A percentile compares a stretch with the other conserved stretches of the same genome.
Evolutionary conservation across 768 basidiomycete genomes (phyloP).

Genomic region (Boletus subparvulus): DNA sequence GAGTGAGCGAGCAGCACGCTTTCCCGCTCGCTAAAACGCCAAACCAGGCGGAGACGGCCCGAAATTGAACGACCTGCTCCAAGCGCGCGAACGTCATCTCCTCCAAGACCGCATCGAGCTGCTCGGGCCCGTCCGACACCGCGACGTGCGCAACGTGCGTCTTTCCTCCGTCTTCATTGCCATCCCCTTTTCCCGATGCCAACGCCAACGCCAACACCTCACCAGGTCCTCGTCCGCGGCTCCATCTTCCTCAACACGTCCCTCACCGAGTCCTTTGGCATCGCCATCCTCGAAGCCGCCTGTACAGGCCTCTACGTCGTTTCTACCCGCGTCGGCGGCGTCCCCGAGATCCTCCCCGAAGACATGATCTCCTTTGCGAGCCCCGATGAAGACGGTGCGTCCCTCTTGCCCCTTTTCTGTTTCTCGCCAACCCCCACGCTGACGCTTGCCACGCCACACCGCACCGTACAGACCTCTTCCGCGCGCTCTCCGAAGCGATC

Average conservation of each 20-base stretch:
- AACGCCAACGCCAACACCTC: neutral
- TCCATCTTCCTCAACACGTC: slow-evolving; percentile 95
- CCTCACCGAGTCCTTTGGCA: slow-evolving; percentile 94
- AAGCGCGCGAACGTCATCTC: slow-evolving; percentile 89
- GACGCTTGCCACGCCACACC: too few relatives aligned
- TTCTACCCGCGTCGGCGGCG: slow-evolving; percentile 90
- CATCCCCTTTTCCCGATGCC: neutral
- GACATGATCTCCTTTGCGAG: slow-evolving; percentile 96
- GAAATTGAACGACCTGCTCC: slow-evolving; percentile 89
- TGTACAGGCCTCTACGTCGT: slow-evolving; percentile 94
- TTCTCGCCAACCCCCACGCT: neutral
- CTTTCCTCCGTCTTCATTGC: fast-evolving
- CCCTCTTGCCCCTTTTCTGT: too few relatives aligned
- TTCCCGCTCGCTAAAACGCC: neutral
- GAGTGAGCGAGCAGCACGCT: neutral
- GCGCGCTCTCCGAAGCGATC: slow-evolving; percentile 81
- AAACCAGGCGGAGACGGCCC: slow-evolving; percentile 89
- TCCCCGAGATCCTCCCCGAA: slow-evolving; percentile 89
- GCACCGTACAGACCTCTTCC: slow-evolving; percentile 65
- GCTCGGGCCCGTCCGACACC: slow-evolving; percentile 76
- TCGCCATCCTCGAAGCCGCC: slow-evolving; percentile 96
- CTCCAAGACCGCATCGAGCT: slow-evolving; percentile 92
- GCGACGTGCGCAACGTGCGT: slow-evolving; percentile 79
- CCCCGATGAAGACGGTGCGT: slow-evolving; percentile 89
- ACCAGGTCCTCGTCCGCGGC: slow-evolving; percentile 79